Conservation (phyloP, 2,329 filamentous ascomycete genomes). For the Calonectria naviculata region DNA sequence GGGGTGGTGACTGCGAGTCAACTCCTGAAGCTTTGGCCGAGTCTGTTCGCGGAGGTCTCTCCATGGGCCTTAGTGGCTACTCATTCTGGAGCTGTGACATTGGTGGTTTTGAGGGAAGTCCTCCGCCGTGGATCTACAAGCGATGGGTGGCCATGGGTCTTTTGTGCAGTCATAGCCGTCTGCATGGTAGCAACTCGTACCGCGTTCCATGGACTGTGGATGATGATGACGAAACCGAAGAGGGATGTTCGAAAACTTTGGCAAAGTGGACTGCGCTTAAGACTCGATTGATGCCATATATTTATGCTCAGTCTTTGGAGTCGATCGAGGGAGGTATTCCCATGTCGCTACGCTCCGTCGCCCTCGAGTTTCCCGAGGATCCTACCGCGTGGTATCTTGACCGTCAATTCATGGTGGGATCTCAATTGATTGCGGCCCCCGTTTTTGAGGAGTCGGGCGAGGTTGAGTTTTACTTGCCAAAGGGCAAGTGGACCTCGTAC, state of each 20-base stretch:
- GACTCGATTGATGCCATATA: constrained; percentile 63
- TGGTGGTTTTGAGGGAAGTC: constrained; percentile 77
- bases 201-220: constrained; percentile 82
- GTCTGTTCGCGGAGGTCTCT: constrained; percentile 73
- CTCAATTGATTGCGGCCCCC: constrained; percentile 71
- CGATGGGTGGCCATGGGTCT: constrained; percentile 83
- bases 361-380: constrained; percentile 78
- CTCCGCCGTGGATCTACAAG: constrained; percentile 77
- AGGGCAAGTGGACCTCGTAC: constrained; percentile 59
- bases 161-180: constrained; percentile 75
- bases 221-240: constrained; percentile 66
- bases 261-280: constrained; percentile 62
- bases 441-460: constrained; percentile 71
- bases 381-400: constrained; percentile 76
- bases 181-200: constrained; percentile 77
- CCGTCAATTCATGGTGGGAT: constrained; percentile 80
- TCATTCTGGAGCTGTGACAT: constrained; percentile 79
- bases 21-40: constrained; percentile 80
- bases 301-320: constrained; percentile 56
- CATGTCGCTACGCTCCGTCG: constrained; percentile 72
- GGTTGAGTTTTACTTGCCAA: constrained; percentile 73
- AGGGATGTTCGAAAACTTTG: constrained; percentile 64
- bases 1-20: constrained; percentile 82
- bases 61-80: constrained; percentile 72
- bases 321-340: constrained; percentile 65